Conservation (phyloP, 805 yeast species). For the Lipomyces yamadae region DNA sequence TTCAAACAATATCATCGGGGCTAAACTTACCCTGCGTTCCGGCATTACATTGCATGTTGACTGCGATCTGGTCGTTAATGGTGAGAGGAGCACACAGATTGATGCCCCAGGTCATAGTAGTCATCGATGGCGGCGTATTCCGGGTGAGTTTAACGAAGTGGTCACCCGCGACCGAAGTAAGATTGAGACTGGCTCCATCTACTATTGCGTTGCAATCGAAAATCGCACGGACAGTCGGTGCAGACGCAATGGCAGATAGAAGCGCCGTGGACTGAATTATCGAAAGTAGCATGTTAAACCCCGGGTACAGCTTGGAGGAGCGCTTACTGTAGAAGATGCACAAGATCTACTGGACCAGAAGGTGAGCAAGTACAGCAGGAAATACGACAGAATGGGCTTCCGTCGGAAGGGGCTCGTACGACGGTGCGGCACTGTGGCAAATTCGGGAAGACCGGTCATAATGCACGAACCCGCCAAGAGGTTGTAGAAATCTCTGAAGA, state of each 20-base stretch:
- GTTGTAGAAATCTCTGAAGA: no score
- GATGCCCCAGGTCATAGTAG: constrained; percentile 67
- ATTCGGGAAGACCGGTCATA: no score
- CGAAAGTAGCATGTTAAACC: constrained; percentile 3
- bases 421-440: no score
- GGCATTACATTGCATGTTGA: constrained; percentile 61
- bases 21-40: constrained; percentile 56
- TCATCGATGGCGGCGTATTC: constrained; percentile 80
- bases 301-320: no score
- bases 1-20: not conserved
- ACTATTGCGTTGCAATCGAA: constrained; percentile 42
- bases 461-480: no score
- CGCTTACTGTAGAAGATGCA: no score
- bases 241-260: constrained; percentile 16
- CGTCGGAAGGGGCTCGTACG: no score
- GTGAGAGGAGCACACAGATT: constrained; percentile 67
- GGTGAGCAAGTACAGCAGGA: no score
- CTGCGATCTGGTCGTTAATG: constrained; percentile 43
- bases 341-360: no score
- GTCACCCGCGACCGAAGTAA: constrained; percentile 57
- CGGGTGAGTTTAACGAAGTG: constrained; percentile 50
- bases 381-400: no score
- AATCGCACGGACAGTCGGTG: constrained; percentile 34
- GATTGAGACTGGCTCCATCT: constrained; percentile 45
- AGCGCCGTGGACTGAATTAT: constrained; percentile 14